Evolutionary conservation across 1,139 yeast genomes (phyloP).

Genomic region (Taphrina betulina): DNA sequence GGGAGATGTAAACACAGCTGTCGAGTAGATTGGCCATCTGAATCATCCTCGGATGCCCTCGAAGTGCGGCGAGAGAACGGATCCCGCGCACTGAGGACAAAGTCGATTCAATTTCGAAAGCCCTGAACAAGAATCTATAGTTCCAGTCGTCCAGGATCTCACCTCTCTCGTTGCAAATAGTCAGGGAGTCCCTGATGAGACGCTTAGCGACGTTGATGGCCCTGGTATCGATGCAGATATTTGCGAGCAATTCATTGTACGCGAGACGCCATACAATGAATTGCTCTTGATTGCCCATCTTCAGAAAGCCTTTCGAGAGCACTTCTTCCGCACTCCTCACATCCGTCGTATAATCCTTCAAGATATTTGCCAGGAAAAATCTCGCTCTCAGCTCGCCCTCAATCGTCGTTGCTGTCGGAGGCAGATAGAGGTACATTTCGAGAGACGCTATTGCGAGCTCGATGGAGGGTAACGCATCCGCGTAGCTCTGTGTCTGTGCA

Average conservation of each 20-base stretch:
- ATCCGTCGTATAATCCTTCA: not conserved
- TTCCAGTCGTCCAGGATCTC: not conserved
- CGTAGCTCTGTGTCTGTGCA: not conserved
- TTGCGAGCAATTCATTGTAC: not conserved
- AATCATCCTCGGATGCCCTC: not conserved
- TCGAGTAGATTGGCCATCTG: constrained; percentile 5
- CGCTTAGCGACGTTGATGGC: constrained; percentile 4
- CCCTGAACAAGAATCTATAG: constrained; percentile 6
- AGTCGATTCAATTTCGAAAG: constrained; percentile 2
- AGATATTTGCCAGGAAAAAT: not conserved
- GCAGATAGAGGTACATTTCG: constrained; percentile 2
- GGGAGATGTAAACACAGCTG: not conserved
- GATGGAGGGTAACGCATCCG: not conserved
- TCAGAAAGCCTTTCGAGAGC: not conserved
- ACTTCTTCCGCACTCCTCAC: constrained; percentile 3
- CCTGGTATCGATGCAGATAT: not conserved
- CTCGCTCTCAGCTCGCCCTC: constrained; percentile 7
- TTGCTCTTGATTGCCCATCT: not conserved
- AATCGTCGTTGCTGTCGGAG: not conserved
- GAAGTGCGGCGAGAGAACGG: constrained; percentile 5
- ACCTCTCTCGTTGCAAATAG: not conserved
- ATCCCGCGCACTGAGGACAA: not conserved
- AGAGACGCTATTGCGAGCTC: constrained; percentile 8
- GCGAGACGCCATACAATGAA: not conserved
- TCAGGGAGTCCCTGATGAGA: constrained; percentile 1